Evolutionary conservation across 371 early-diverging fungal species (phyloP).

Genomic region (Lichtheimia corymbifera): DNA sequence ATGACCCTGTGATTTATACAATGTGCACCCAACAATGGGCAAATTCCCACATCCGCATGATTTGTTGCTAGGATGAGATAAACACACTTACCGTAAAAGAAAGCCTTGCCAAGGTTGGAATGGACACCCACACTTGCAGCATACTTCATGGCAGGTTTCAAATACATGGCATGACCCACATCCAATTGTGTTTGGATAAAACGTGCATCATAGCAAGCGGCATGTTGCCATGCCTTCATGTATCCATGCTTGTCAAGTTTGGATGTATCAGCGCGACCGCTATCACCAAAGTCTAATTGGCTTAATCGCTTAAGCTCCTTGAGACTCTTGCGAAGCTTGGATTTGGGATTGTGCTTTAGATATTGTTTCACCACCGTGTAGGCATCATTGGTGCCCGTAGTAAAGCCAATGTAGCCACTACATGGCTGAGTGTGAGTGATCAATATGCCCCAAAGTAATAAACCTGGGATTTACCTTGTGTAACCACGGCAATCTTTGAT

Average conservation of each 20-base stretch:
- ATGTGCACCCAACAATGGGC: background rate
- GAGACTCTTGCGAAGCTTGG: conserved; percentile 29
- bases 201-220: conserved; percentile 34
- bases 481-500: conserved; percentile 50
- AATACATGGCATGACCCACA: conserved; percentile 44
- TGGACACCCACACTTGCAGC: conserved; percentile 38
- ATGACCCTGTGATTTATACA: background rate
- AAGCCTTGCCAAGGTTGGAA: conserved; percentile 48
- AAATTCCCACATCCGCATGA: background rate
- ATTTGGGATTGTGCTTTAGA: conserved; percentile 27
- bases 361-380: conserved; percentile 55
- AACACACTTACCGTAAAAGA: conserved; percentile 48
- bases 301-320: conserved; percentile 37
- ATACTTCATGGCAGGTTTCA: conserved; percentile 45
- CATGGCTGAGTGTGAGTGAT: background rate
- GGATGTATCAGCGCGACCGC: conserved; percentile 25
- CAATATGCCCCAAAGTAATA: background rate
- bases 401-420: conserved; percentile 65
- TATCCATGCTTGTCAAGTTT: conserved; percentile 23
- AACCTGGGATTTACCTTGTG: conserved; percentile 32
- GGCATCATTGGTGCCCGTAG: conserved; percentile 60
- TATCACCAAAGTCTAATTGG: conserved; percentile 34
- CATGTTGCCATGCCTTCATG: conserved; percentile 31
- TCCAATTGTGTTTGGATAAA: conserved; percentile 48
- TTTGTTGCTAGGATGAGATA: background rate